Evolutionary conservation across 2,329 filamentous ascomycete species (phyloP).

Genomic region (Talaromyces atroroseus): DNA sequence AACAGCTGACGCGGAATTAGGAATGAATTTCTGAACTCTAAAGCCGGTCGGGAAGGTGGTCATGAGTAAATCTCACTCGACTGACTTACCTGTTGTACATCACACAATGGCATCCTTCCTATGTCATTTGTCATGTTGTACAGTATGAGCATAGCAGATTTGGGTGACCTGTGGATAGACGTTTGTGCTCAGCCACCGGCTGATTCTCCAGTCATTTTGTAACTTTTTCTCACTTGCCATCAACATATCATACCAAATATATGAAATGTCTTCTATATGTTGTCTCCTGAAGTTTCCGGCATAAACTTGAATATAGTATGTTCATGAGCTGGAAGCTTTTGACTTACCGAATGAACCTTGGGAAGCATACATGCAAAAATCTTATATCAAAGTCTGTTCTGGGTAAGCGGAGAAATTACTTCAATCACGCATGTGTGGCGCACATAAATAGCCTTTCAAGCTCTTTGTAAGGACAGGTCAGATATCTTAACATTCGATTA

Average conservation of each 20-base stretch:
- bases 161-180: slow-evolving; percentile 1
- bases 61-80: slow-evolving; percentile 22
- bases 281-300: not conserved
- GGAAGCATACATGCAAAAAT: not conserved
- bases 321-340: not conserved
- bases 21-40: slow-evolving; percentile 49
- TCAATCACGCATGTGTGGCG: not conserved
- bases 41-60: slow-evolving; percentile 39
- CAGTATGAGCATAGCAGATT: slow-evolving; percentile 9
- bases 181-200: not conserved
- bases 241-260: not conserved
- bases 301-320: not conserved
- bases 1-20: slow-evolving; percentile 22
- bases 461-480: too few relatives aligned
- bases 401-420: not conserved
- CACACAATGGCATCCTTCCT: not conserved
- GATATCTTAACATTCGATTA: not conserved
- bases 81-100: slow-evolving; percentile 5
- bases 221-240: slow-evolving; percentile 1
- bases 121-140: slow-evolving; percentile 7
- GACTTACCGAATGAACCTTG: not conserved
- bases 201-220: slow-evolving; percentile 7
- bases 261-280: not conserved
- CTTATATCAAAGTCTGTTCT: not conserved
- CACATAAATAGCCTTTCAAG: too few relatives aligned